Percentiles rank a stretch among this genome's conserved stretches.
Conservation (phyloP, 257 asterid genomes). For the Solanum pinnatisectum region DNA sequence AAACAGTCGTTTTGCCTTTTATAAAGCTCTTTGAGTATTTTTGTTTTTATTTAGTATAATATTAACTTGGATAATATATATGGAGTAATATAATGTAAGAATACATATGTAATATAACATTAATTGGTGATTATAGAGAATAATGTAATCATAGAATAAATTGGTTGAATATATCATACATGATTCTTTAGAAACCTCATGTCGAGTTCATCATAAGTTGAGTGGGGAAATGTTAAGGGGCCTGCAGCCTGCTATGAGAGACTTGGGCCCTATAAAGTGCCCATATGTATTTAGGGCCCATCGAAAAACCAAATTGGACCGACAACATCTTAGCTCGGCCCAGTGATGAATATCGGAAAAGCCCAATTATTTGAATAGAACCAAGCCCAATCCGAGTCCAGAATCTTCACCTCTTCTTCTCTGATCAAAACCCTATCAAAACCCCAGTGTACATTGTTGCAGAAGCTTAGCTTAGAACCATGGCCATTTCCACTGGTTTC, state of each 20-base stretch:
- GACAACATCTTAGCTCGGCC: not conserved
- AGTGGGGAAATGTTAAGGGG: not conserved
- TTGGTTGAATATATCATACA: not conserved
- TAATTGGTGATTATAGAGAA: not conserved
- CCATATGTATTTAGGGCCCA: not conserved
- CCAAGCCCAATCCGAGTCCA: not conserved
- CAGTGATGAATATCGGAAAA: not conserved
- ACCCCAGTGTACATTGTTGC: not conserved
- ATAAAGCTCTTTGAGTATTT: not conserved
- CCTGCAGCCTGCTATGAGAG: not conserved
- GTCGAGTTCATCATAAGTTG: not conserved
- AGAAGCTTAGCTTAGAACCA: not conserved
- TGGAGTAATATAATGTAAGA: not conserved
- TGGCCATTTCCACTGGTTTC: constrained; percentile 58
- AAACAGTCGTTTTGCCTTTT: not conserved
- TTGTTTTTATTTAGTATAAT: not conserved
- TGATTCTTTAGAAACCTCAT: not conserved
- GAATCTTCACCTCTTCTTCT: not conserved
- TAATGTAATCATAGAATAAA: not conserved
- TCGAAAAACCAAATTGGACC: not conserved
- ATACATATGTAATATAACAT: not conserved
- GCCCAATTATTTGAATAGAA: not conserved
- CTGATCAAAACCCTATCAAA: not conserved
- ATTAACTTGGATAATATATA: not conserved
- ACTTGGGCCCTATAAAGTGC: not conserved